Evolutionary conservation across 2,329 filamentous ascomycete genomes (phyloP).

Genomic region (Leptographium radiaticola): DNA sequence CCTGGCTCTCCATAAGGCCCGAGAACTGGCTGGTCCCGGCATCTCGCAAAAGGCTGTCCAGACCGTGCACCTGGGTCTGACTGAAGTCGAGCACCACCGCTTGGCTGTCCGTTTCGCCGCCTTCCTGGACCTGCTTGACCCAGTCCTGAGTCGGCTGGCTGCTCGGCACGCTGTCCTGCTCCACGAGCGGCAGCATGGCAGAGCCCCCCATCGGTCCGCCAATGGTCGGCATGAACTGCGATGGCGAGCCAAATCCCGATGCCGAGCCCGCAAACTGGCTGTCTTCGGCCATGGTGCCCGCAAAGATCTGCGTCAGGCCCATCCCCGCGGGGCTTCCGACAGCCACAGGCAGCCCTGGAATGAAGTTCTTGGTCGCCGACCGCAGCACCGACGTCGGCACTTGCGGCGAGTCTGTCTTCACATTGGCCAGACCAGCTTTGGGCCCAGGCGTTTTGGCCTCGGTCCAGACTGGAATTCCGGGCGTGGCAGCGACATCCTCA

Average conservation of each 20-base stretch:
- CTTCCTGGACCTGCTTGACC: conserved; percentile 10
- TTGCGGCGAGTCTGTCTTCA: conserved; percentile 34
- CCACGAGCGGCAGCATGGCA: conserved; percentile 32
- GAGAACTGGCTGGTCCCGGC: conserved; percentile 47
- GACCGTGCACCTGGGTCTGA: conserved; percentile 46
- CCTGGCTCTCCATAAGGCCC: conserved; percentile 40
- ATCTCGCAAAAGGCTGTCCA: conserved; percentile 41
- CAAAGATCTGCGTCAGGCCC: conserved; percentile 81
- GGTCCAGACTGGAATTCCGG: background rate
- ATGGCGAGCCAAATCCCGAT: conserved; percentile 21
- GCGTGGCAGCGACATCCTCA: conserved; percentile 27
- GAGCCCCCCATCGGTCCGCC: conserved; percentile 40
- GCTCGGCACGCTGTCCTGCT: conserved; percentile 32
- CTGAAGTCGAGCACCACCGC: conserved; percentile 42
- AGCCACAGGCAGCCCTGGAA: conserved; percentile 51
- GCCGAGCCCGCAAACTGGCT: conserved; percentile 27
- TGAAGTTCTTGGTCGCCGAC: conserved; percentile 55
- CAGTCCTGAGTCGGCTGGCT: conserved; percentile 29
- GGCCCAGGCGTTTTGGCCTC: conserved; percentile 32
- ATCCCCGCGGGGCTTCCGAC: conserved; percentile 45
- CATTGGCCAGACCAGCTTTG: conserved; percentile 24
- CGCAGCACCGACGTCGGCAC: conserved; percentile 52
- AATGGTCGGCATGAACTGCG: conserved; percentile 42
- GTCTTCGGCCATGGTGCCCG: conserved; percentile 64
- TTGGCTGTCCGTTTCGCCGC: conserved; percentile 21